A percentile compares a stretch with the other conserved stretches of the same genome.
Evolutionary conservation across 768 basidiomycete genomes (phyloP).

Genomic region (Sporobolomyces roseus): DNA sequence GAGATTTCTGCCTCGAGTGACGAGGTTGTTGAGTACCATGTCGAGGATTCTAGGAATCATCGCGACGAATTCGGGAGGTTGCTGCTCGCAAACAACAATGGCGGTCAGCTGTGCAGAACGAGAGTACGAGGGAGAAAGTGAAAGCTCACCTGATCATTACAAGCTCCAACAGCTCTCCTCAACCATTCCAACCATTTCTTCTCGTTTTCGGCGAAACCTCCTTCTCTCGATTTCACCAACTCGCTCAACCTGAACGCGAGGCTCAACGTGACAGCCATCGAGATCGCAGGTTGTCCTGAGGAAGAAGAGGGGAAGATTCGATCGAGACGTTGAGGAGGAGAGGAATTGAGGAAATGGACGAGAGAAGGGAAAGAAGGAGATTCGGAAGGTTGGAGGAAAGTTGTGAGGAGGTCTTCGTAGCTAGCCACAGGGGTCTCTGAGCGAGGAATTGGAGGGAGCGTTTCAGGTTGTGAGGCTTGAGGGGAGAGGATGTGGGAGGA

Average conservation of each 20-base stretch:
- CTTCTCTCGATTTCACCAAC: conserved; percentile 1
- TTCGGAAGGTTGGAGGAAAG: conserved; percentile 29
- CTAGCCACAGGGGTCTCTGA: conserved; percentile 11
- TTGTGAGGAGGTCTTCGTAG: conserved; percentile 39
- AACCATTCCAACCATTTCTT: conserved; percentile 25
- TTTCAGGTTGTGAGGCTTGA: too few relatives aligned
- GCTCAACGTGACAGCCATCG: conserved; percentile 25
- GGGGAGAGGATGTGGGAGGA: too few relatives aligned
- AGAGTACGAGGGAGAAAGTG: not conserved
- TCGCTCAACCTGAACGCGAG: conserved; percentile 32
- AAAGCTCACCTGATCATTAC: conserved; percentile 30
- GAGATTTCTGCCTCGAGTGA: conserved; percentile 7
- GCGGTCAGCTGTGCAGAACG: not conserved
- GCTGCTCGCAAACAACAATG: not conserved
- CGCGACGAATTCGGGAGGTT: conserved; percentile 17
- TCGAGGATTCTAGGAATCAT: conserved; percentile 30
- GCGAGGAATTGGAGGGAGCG: conserved; percentile 31
- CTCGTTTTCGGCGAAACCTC: conserved; percentile 3
- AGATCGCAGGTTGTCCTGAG: not conserved
- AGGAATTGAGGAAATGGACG: conserved; percentile 17
- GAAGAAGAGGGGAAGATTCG: conserved; percentile 29
- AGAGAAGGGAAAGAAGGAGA: conserved; percentile 30
- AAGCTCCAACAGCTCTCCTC: conserved; percentile 13
- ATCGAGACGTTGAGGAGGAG: conserved; percentile 23
- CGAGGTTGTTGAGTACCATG: conserved; percentile 16